phyloP scores from a whole-genome alignment of 805 yeast genomes.

The Kazachstania taianensis region DNA sequence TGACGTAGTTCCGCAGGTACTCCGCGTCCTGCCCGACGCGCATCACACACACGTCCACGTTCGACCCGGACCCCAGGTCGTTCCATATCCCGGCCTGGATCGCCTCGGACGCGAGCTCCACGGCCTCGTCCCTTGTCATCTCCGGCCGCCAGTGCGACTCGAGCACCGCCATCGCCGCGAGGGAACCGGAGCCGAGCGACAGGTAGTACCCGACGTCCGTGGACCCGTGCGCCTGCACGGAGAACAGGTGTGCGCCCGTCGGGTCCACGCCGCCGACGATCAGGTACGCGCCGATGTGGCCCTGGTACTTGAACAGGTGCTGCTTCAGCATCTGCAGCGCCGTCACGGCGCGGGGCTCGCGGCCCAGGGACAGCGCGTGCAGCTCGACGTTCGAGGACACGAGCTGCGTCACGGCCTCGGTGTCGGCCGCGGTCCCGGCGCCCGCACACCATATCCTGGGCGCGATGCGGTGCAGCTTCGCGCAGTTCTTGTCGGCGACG shows the following conservation, averaged over 20 bases:
- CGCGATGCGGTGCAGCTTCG: slow-evolving; percentile 79
- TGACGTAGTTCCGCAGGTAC: slow-evolving; percentile 74
- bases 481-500: slow-evolving; percentile 97
- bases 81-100: slow-evolving; percentile 98
- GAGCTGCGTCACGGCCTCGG: slow-evolving; percentile 93
- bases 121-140: slow-evolving; percentile 80
- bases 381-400: slow-evolving; percentile 85
- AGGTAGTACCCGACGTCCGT: slow-evolving; percentile 92
- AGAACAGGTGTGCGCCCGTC: slow-evolving; percentile 85
- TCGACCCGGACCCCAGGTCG: slow-evolving; percentile 97
- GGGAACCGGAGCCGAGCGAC: slow-evolving; percentile 90
- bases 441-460: slow-evolving; percentile 99
- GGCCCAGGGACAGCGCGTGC: slow-evolving; percentile 71
- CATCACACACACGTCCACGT: slow-evolving; percentile 95
- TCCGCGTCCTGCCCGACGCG: slow-evolving; percentile 84
- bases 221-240: slow-evolving; percentile 96
- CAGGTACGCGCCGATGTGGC: slow-evolving; percentile 92
- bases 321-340: slow-evolving; percentile 90
- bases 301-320: slow-evolving; percentile 93
- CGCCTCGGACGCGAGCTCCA: slow-evolving; percentile 81
- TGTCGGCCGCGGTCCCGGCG: slow-evolving; percentile 99
- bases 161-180: slow-evolving; percentile 97
- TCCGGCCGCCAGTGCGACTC: slow-evolving; percentile 80
- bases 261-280: slow-evolving; percentile 98
- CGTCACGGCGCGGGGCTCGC: slow-evolving; percentile 88